Conservation (phyloP, 2,329 filamentous ascomycete species). For the Arthrobotrys entomopaga region DNA sequence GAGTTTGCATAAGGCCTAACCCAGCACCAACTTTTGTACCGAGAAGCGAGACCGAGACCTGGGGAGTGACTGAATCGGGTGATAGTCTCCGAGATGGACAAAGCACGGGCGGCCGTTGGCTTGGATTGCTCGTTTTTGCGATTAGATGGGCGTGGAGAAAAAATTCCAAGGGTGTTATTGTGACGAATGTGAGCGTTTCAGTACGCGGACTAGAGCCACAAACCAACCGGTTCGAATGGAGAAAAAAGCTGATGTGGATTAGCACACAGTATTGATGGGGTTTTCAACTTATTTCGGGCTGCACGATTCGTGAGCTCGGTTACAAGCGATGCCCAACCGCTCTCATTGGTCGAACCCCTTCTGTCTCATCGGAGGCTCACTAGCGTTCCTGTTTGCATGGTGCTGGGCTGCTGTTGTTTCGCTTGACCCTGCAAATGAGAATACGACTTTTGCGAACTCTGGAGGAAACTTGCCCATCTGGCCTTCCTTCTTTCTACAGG, state of each 20-base stretch:
- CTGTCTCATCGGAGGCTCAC: constrained; percentile 54
- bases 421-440: constrained; percentile 55
- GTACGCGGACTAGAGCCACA: constrained; percentile 53
- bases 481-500: constrained; percentile 32
- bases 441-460: constrained; percentile 41
- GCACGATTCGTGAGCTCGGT: constrained; percentile 50
- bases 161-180: constrained; percentile 43
- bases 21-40: constrained; percentile 8
- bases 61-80: constrained; percentile 36
- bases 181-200: constrained; percentile 55
- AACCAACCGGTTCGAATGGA: constrained; percentile 21
- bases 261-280: constrained; percentile 14
- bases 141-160: constrained; percentile 40
- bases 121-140: constrained; percentile 34
- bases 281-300: constrained; percentile 33
- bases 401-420: constrained; percentile 52
- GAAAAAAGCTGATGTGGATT: constrained; percentile 26
- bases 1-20: constrained; percentile 53
- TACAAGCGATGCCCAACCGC: constrained; percentile 49
- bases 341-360: constrained; percentile 39
- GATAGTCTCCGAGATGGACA: constrained; percentile 49
- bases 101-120: constrained; percentile 10
- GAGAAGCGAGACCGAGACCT: constrained; percentile 49
- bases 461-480: constrained; percentile 36
- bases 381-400: constrained; percentile 55